Conservation (phyloP, 495 filamentous ascomycete genomes). For the Podospora fimiseda region DNA sequence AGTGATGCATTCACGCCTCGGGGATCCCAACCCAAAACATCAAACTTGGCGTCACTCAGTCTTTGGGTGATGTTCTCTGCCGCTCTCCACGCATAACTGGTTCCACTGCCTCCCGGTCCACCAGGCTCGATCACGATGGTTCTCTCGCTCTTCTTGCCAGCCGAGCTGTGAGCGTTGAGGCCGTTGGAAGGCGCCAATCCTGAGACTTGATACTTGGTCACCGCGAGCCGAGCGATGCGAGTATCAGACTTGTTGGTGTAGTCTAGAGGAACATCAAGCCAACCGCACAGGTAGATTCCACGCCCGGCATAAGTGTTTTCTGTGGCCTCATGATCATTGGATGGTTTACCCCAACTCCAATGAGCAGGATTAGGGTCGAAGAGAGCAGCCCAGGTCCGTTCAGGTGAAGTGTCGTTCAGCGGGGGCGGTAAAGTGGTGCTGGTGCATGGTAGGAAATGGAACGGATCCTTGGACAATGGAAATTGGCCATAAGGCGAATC, state of each 20-base stretch:
- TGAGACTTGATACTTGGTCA: constrained; percentile 41
- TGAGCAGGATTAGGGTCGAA: constrained; percentile 37
- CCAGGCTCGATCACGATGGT: constrained; percentile 45
- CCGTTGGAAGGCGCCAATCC: constrained; percentile 28
- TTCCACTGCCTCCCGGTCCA: constrained; percentile 42
- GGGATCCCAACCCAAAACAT: constrained; percentile 52
- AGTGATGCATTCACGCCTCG: constrained; percentile 48
- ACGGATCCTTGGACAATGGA: constrained; percentile 32
- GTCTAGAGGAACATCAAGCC: constrained; percentile 42
- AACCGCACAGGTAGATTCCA: constrained; percentile 42
- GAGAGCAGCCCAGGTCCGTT: constrained; percentile 30
- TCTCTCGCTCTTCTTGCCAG: constrained; percentile 35
- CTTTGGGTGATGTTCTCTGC: constrained; percentile 30
- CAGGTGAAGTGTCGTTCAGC: constrained; percentile 28
- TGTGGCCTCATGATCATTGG: background rate
- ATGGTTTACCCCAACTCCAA: constrained; percentile 37
- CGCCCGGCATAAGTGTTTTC: constrained; percentile 31
- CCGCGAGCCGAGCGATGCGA: constrained; percentile 38
- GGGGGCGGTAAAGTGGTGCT: constrained; percentile 30
- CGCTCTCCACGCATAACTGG: constrained; percentile 31
- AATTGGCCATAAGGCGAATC: constrained; percentile 32
- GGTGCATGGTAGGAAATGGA: constrained; percentile 39
- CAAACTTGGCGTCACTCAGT: constrained; percentile 37
- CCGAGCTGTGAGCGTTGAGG: background rate
- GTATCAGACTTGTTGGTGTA: constrained; percentile 37